phyloP scores from a whole-genome alignment of 208 protist species.

The Kentomonas sorsogonicus region DNA sequence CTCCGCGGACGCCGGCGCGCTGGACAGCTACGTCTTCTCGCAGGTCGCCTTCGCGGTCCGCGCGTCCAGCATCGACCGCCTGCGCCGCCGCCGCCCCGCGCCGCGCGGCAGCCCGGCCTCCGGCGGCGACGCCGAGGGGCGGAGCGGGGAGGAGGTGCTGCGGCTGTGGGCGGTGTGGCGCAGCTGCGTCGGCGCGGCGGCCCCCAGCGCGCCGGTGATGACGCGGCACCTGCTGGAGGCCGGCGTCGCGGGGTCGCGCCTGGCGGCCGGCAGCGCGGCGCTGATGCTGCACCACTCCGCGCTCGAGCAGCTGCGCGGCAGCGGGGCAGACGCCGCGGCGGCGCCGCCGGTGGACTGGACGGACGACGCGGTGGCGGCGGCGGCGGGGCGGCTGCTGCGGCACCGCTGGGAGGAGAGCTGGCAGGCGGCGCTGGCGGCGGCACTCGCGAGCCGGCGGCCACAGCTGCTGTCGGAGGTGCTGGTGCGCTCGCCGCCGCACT shows the following conservation, averaged over 20 bases:
- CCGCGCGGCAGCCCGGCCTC: no score
- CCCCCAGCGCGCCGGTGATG: constrained; percentile 40
- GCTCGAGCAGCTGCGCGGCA: background rate
- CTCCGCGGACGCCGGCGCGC: constrained; percentile 8
- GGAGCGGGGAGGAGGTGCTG: constrained; percentile 24
- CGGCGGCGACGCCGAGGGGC: no score
- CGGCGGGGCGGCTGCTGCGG: constrained; percentile 24
- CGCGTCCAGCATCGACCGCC: no score
- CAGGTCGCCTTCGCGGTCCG: constrained; percentile 46
- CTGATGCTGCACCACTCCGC: constrained; percentile 15
- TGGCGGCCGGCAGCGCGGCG: constrained; percentile 14
- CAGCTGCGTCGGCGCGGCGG: constrained; percentile 41
- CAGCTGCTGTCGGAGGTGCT: constrained; percentile 29
- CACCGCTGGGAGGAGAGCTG: constrained; percentile 67
- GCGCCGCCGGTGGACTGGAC: constrained; percentile 32
- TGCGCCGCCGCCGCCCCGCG: no score
- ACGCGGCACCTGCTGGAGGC: constrained; percentile 37
- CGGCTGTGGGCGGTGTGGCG: constrained; percentile 69
- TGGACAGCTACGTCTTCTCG: constrained; percentile 57
- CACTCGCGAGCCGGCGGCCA: constrained; percentile 30
- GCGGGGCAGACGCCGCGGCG: constrained; percentile 13
- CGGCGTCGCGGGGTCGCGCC: constrained; percentile 29
- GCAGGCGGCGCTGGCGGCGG: constrained; percentile 52
- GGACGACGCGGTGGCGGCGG: constrained; percentile 15
- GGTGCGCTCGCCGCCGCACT: constrained; percentile 22